Evolutionary conservation across 306 rosid species (phyloP), one percentile per base, ranked within the genome.

Genomic region (Benincasa hispida): DNA sequence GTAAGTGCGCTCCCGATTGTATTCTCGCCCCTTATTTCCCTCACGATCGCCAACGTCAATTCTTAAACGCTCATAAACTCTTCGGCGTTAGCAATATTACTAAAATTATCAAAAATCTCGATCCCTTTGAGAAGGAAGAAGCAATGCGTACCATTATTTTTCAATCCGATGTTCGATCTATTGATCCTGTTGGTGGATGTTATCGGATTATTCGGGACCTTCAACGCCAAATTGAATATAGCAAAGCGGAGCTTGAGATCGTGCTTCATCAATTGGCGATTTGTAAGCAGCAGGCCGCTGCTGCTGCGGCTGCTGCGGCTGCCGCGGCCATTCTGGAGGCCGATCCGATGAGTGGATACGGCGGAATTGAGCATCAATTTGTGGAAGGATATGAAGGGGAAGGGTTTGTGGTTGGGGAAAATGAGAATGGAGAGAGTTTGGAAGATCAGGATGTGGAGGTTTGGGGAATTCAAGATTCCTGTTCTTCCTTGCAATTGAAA

Each of bases 21-120:
- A 77, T 87, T 54, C 88, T 93, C 3, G 94, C 98, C 32, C 96
- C 98, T 5, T 93, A 82, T 58, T 93, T 93, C 37, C 94, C 98
- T 67, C 94, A 82, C 83, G 83, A 88, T 72, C 86, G 86, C 30
- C 91, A 83, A 13, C 80, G 77, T 0, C 96, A 91, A 53, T 93
- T 93, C 59, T 77, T 83, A 1, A 87, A 88, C 25, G 97, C 96
- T 0, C 98, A 87, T 58, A 87, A 85, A 63, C 77, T 93, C 21
- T 93, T 93, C 5, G 98, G 98, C 0, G 97, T 93, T 3, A 87
- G 92, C 39, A 90, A 86, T 79, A 88, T 93, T 51, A 86, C 82
- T 22, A 88, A 85, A 28, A 80, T 85, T 77, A 78, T 91, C 34
- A 82, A 84, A 11, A 35, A 74, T 1, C 87, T 91, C 0, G 72